Conservation (phyloP, 139 green algal species). For the Haematococcus lacustris region DNA sequence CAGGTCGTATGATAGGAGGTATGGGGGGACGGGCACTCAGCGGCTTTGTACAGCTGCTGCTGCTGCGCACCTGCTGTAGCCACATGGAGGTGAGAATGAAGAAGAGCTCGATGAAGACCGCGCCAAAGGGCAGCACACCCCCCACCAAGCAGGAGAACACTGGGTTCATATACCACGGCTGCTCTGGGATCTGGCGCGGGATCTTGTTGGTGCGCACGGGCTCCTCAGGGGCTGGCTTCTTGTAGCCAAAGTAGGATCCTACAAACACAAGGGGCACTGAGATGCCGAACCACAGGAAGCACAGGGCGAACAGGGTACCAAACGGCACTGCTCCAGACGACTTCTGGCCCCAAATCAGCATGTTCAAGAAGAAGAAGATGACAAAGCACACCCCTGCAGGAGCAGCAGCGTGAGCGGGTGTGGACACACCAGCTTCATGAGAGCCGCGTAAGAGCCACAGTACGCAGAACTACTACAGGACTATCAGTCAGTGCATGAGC, state of each 20-base stretch:
- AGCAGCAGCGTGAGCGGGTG: too few species aligned
- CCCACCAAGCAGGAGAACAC: conserved; percentile 87
- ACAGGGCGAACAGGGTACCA: conserved; percentile 90
- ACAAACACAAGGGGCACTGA: conserved; percentile 93
- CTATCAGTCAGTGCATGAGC: too few species aligned
- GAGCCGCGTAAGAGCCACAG: too few species aligned
- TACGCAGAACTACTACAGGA: too few species aligned
- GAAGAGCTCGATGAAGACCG: conserved; percentile 99
- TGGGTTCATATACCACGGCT: conserved; percentile 96
- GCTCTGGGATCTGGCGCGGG: conserved; percentile 92
- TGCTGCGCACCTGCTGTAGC: conserved; percentile 75
- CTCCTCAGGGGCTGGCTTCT: conserved; percentile 57
- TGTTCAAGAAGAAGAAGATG: conserved; percentile 93
- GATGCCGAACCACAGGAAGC: conserved; percentile 97
- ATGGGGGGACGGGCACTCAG: too few species aligned
- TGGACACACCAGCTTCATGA: too few species aligned
- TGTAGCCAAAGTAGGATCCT: conserved; percentile 94
- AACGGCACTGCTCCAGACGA: conserved; percentile 90
- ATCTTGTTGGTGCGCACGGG: conserved; percentile 99
- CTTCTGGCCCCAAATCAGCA: conserved; percentile 90
- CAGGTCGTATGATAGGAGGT: too few species aligned
- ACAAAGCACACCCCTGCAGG: conserved; percentile 60
- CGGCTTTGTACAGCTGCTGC: too few species aligned
- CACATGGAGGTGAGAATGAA: conserved; percentile 99
- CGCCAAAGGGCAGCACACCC: conserved; percentile 96